These are phyloP conservation scores for Fraxinus sp. DNA, from an alignment of 305 asterid genomes.

Conservation along the genomic window DNA sequence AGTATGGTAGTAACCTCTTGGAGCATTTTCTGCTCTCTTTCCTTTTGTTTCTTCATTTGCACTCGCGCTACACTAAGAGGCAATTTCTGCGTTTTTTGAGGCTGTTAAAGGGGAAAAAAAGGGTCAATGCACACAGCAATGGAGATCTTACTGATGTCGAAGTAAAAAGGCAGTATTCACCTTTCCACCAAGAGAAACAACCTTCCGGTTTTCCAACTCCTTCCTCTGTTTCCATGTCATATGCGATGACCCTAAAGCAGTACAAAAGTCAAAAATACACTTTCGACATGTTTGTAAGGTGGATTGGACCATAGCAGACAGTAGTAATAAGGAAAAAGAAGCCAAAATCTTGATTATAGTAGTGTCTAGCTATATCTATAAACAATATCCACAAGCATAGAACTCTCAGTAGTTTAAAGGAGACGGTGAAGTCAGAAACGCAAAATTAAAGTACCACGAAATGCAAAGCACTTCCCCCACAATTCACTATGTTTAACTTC, in stretches of 20 bases:
- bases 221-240: slow-evolving; percentile 86
- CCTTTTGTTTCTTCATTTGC: slow-evolving; percentile 75
- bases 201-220: slow-evolving; percentile 75
- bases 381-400: neutral
- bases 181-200: slow-evolving; percentile 91
- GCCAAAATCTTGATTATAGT: neutral
- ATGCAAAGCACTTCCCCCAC: neutral
- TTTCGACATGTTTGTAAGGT: neutral
- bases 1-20: slow-evolving; percentile 55
- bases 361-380: neutral
- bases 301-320: neutral
- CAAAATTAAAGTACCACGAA: neutral
- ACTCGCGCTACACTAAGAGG: slow-evolving; percentile 81
- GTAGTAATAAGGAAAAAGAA: neutral
- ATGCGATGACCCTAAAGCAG: slow-evolving; percentile 49
- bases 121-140: neutral
- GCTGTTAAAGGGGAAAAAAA: slow-evolving; percentile 33
- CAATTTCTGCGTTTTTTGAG: slow-evolving; percentile 72
- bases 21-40: slow-evolving; percentile 59
- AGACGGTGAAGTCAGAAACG: neutral
- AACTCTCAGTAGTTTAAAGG: neutral
- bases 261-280: neutral
- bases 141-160: neutral
- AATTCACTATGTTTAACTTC: neutral
- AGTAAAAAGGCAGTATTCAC: slow-evolving; percentile 23